These are phyloP conservation scores for Phylloboletellus chloephorus DNA, from an alignment of 1,284 basidiomycete genomes.

Conservation along the genomic window DNA sequence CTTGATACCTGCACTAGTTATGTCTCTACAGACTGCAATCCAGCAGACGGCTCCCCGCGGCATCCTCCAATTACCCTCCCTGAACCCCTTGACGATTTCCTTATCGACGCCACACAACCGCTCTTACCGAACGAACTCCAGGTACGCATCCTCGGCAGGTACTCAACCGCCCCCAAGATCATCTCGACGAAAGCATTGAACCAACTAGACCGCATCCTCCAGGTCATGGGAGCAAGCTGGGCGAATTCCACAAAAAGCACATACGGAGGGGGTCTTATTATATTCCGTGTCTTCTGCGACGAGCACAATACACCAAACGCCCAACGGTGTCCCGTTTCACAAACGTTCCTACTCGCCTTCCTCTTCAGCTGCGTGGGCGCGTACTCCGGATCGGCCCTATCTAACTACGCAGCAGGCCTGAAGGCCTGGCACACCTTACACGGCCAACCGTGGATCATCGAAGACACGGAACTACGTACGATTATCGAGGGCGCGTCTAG, in stretches of 20 bases:
- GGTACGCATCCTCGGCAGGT: no score
- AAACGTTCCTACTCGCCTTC: constrained; percentile 13
- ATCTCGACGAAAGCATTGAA: no score
- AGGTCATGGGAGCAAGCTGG: constrained; percentile 16
- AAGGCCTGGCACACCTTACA: constrained; percentile 38
- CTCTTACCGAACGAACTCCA: no score
- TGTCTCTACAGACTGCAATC: constrained; percentile 24
- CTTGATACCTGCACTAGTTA: constrained; percentile 28
- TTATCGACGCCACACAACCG: neutral
- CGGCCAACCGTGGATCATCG: constrained; percentile 23
- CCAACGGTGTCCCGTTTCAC: constrained; percentile 16
- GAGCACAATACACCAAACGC: constrained; percentile 14
- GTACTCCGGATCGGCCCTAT: constrained; percentile 19
- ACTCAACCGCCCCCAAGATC: no score
- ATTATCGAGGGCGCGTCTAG: constrained; percentile 22
- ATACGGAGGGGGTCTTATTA: constrained; percentile 28
- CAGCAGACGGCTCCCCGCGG: constrained; percentile 19
- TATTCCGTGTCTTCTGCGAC: constrained; percentile 34
- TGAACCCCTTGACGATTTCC: neutral
- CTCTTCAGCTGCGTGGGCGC: constrained; percentile 18
- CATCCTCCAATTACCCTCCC: constrained; percentile 19
- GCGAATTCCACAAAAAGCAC: constrained; percentile 17
- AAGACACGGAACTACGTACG: constrained; percentile 19
- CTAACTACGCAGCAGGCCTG: constrained; percentile 30
- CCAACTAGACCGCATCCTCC: constrained; percentile 17